These are phyloP conservation scores for Pseudonitzschia multistriata DNA, from an alignment of 108 stramenopile genomes.

Conservation along the genomic window DNA sequence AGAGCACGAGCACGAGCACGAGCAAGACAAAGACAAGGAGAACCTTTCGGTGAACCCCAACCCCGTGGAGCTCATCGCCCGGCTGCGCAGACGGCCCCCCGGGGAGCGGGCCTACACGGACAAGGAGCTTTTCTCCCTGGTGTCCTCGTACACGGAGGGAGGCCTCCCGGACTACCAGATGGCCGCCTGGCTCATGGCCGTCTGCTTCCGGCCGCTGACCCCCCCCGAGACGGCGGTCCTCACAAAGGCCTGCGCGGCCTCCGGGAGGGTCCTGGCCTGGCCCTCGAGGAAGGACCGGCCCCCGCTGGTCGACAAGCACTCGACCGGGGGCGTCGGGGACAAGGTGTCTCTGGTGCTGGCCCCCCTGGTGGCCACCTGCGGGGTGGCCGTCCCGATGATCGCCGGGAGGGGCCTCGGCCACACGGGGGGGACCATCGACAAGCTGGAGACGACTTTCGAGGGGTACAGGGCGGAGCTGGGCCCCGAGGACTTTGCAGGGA, in stretches of 20 bases:
- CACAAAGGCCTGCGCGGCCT: conserved; percentile 65
- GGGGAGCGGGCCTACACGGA: conserved; percentile 49
- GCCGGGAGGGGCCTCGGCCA: conserved; percentile 83
- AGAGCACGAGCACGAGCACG: too few relatives aligned
- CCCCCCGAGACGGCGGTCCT: conserved; percentile 67
- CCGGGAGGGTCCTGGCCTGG: conserved; percentile 64
- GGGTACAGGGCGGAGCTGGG: conserved; percentile 52
- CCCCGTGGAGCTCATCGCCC: conserved; percentile 13
- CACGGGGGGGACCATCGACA: conserved; percentile 88
- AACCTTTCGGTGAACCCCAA: too few relatives aligned
- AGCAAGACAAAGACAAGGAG: too few relatives aligned
- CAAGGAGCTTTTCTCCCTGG: conserved; percentile 54
- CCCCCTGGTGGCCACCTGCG: conserved; percentile 70
- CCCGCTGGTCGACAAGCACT: conserved; percentile 73
- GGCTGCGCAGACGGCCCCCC: neutral
- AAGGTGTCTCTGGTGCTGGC: conserved; percentile 75
- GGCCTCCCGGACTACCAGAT: conserved; percentile 84
- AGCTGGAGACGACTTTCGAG: conserved; percentile 70
- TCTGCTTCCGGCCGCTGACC: conserved; percentile 73
- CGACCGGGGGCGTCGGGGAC: conserved; percentile 84
- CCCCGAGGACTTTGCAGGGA: conserved; percentile 46
- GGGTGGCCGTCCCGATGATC: conserved; percentile 78
- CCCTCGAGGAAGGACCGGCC: conserved; percentile 11
- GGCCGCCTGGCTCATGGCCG: conserved; percentile 87
- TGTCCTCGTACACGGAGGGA: conserved; percentile 39